Evolutionary conservation across 768 basidiomycete genomes (phyloP).

Genomic region (Lactarius deliciosus): DNA sequence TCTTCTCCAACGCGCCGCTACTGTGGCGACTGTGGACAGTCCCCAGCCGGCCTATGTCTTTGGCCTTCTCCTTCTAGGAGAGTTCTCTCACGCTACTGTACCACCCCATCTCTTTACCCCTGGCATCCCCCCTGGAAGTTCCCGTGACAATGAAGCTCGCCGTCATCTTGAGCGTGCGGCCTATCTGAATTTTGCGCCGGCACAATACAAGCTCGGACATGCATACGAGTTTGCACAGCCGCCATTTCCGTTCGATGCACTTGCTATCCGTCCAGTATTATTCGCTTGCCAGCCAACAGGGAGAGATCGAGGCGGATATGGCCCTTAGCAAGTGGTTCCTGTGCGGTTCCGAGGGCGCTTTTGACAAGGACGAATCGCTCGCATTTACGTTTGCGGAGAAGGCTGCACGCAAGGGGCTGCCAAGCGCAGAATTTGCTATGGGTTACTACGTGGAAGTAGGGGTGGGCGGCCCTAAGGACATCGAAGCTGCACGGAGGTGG

Average conservation of each 20-base stretch:
- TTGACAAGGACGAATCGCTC: slow-evolving; percentile 84
- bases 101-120: slow-evolving; percentile 52
- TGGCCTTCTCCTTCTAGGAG: slow-evolving; percentile 81
- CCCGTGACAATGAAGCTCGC: slow-evolving; percentile 61
- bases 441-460: slow-evolving; percentile 95
- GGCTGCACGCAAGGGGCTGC: slow-evolving; percentile 68
- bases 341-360: slow-evolving; percentile 73
- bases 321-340: slow-evolving; percentile 97
- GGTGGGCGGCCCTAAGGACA: slow-evolving; percentile 67
- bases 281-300: slow-evolving; percentile 74
- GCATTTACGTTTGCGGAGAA: slow-evolving; percentile 91
- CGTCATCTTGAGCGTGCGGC: slow-evolving; percentile 82
- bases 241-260: slow-evolving; percentile 83
- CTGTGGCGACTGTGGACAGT: slow-evolving; percentile 65
- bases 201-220: slow-evolving; percentile 91
- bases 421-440: slow-evolving; percentile 91
- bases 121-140: slow-evolving; percentile 50
- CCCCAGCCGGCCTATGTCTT: slow-evolving; percentile 90
- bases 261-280: slow-evolving; percentile 94
- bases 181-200: slow-evolving; percentile 78
- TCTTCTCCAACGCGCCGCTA: slow-evolving; percentile 75
- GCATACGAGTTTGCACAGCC: slow-evolving; percentile 89
- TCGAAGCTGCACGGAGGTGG: slow-evolving; percentile 71
- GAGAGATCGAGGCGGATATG: slow-evolving; percentile 94
- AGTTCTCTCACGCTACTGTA: slow-evolving; percentile 70